These are phyloP conservation scores for Euclidium syriacum DNA, from an alignment of 345 rosid genomes.

Conservation along the genomic window DNA sequence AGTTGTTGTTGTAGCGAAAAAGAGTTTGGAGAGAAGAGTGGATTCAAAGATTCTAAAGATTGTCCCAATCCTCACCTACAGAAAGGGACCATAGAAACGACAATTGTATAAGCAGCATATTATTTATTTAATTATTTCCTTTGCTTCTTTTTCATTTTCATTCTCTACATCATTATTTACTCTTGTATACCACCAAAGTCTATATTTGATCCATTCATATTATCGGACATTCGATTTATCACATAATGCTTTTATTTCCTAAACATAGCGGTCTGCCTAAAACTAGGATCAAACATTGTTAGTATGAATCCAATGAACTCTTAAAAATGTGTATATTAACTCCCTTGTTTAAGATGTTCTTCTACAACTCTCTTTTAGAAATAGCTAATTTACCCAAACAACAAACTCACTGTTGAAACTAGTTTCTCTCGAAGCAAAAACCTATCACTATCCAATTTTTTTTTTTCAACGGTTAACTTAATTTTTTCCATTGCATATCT, in stretches of 20 bases:
- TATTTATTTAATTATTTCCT: neutral
- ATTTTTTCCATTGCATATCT: too few relatives aligned
- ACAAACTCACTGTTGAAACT: too few relatives aligned
- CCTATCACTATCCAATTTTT: too few relatives aligned
- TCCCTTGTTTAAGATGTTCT: too few relatives aligned
- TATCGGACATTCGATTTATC: neutral
- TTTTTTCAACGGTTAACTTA: too few relatives aligned
- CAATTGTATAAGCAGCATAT: constrained; percentile 1
- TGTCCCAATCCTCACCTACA: constrained; percentile 30
- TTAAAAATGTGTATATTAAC: too few relatives aligned
- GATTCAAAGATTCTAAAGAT: constrained; percentile 25
- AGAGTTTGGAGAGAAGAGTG: constrained; percentile 34
- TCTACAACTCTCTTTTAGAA: too few relatives aligned
- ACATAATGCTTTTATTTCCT: neutral
- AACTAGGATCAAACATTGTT: too few relatives aligned
- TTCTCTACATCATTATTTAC: neutral
- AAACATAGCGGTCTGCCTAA: too few relatives aligned
- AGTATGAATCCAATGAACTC: too few relatives aligned
- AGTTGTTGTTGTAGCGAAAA: constrained; percentile 22
- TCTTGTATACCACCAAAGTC: neutral
- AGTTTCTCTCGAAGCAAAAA: too few relatives aligned
- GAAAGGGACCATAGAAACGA: constrained; percentile 15
- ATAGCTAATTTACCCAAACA: too few relatives aligned
- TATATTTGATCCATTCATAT: neutral
- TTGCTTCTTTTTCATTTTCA: constrained; percentile 7